Percentiles rank a stretch among this genome's conserved stretches.
Conservation (phyloP, 2,329 filamentous ascomycete species). For the Scortechinia acanthostroma region DNA sequence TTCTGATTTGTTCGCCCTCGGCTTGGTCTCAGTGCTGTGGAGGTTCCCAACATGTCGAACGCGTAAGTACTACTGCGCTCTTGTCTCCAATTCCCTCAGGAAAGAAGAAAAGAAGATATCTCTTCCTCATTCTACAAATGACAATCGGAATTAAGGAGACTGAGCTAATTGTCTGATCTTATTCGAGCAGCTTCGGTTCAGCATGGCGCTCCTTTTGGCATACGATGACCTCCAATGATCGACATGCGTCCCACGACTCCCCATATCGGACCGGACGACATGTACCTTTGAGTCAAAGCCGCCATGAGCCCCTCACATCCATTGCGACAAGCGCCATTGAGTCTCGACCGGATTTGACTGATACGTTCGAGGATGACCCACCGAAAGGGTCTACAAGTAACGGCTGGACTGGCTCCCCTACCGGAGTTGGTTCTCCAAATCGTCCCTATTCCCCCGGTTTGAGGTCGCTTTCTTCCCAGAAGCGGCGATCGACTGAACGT, state of each 20-base stretch:
- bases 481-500: conserved; percentile 63
- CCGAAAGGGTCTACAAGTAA: conserved; percentile 44
- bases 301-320: conserved; percentile 76
- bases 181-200: conserved; percentile 49
- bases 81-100: no score
- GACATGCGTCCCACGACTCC: conserved; percentile 74
- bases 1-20: no score
- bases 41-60: no score
- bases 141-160: no score
- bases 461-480: conserved; percentile 66
- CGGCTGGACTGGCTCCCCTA: conserved; percentile 51
- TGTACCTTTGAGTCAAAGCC: conserved; percentile 76
- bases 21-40: no score
- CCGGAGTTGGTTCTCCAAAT: conserved; percentile 38
- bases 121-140: no score
- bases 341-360: conserved; percentile 76
- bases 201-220: conserved; percentile 93
- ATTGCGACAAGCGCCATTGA: conserved; percentile 80
- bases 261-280: conserved; percentile 86
- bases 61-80: no score
- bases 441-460: conserved; percentile 85
- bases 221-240: conserved; percentile 69
- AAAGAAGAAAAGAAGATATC: no score
- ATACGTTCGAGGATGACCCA: conserved; percentile 70
- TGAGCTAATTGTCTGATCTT: no score